Evolutionary conservation across 2,329 filamentous ascomycete species (phyloP).

Genomic region (Botrytis deweyae): DNA sequence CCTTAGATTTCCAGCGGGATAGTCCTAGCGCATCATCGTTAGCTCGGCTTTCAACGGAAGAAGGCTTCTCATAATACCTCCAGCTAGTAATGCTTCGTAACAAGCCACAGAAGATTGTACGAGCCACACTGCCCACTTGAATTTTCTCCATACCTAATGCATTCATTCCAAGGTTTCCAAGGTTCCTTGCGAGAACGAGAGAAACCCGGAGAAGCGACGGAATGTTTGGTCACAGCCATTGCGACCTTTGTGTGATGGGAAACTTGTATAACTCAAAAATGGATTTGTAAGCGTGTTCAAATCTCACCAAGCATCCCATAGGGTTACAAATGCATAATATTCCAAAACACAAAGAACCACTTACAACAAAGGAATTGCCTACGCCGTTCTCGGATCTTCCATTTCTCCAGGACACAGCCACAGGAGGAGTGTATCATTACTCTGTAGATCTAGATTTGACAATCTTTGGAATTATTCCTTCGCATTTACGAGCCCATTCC

Average conservation of each 20-base stretch:
- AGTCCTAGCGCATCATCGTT: not conserved
- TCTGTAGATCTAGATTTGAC: not conserved
- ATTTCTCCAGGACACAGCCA: slow-evolving; percentile 2
- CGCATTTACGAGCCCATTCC: not conserved
- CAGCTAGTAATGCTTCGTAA: not conserved
- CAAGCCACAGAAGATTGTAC: not conserved
- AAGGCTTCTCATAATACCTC: not conserved
- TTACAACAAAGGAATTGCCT: not conserved
- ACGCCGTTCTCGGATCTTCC: slow-evolving; percentile 11
- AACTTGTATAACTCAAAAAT: not conserved
- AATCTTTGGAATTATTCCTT: not conserved
- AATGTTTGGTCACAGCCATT: not conserved
- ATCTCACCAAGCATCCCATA: not conserved
- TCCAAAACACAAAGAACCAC: slow-evolving; percentile 11
- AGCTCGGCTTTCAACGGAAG: not conserved
- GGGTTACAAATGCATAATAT: not conserved
- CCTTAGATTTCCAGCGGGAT: not conserved
- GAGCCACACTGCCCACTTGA: not conserved
- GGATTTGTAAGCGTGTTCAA: not conserved
- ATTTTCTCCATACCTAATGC: not conserved
- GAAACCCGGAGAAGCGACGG: not conserved
- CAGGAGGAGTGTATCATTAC: not conserved
- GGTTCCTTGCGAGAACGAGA: not conserved
- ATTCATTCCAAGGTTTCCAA: too few relatives aligned
- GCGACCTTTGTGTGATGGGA: not conserved